Percentiles rank a stretch among this genome's conserved stretches.
These are phyloP conservation scores for Pichia cephalocereana DNA, from an alignment of 805 yeast genomes.

Conservation along the genomic window DNA sequence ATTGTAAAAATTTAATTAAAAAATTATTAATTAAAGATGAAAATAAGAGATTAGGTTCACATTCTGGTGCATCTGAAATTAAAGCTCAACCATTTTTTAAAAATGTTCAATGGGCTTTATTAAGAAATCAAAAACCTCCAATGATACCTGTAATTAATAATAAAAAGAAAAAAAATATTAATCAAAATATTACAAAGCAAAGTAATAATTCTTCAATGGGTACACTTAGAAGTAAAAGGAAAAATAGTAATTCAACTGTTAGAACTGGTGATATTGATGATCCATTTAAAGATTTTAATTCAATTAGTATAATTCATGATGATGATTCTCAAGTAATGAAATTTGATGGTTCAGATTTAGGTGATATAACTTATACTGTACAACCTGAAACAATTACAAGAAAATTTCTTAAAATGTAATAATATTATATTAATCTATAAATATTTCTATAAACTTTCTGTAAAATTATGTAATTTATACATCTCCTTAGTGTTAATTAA, in stretches of 20 bases:
- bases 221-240: conserved; percentile 31
- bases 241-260: conserved; percentile 22
- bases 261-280: conserved; percentile 30
- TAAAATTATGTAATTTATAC: conserved; percentile 12
- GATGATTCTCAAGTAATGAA: conserved; percentile 38
- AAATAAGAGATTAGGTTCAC: conserved; percentile 77
- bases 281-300: conserved; percentile 79
- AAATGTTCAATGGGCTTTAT: conserved; percentile 87
- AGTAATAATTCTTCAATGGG: conserved; percentile 30
- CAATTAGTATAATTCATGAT: conserved; percentile 77
- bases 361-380: conserved; percentile 50
- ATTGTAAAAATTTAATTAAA: conserved; percentile 70
- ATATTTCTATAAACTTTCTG: conserved; percentile 12
- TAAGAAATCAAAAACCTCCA: conserved; percentile 91
- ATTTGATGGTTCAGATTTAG: conserved; percentile 38
- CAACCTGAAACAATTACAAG: conserved; percentile 19
- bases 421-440: neutral
- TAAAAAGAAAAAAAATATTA: conserved; percentile 11
- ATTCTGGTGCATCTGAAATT: conserved; percentile 91
- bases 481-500: conserved; percentile 1
- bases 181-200: conserved; percentile 7
- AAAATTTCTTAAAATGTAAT: conserved; percentile 23
- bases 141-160: conserved; percentile 70
- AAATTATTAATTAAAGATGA: conserved; percentile 86
- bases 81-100: conserved; percentile 89